phyloP scores from a whole-genome alignment of 1,284 basidiomycete species.

The Ganoderma lucidum region DNA sequence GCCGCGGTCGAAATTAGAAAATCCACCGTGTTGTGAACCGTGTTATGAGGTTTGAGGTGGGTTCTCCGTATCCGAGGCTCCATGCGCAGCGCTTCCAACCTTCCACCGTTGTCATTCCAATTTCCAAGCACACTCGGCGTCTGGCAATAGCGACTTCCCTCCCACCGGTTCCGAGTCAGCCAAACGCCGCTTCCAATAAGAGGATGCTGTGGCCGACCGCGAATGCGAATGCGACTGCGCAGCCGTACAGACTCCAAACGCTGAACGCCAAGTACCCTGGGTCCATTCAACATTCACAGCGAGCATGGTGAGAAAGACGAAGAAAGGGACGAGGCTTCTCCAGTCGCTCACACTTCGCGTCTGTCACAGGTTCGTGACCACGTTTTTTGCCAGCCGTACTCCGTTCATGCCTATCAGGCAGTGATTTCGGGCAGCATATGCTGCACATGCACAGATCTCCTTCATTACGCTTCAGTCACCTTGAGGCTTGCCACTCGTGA shows the following conservation, averaged over 20 bases:
- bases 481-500: constrained; percentile 6
- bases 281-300: background rate
- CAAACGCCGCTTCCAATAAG: background rate
- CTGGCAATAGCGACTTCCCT: background rate
- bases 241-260: background rate
- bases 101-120: background rate
- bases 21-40: background rate
- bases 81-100: background rate
- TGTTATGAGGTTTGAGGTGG: constrained; percentile 2
- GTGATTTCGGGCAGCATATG: constrained; percentile 5
- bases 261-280: background rate
- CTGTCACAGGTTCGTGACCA: constrained; percentile 23
- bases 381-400: constrained; percentile 8
- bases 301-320: background rate
- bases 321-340: background rate
- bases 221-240: background rate
- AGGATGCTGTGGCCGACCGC: background rate
- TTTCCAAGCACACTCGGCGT: background rate
- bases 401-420: background rate
- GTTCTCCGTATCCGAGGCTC: background rate
- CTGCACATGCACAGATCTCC: background rate
- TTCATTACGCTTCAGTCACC: background rate
- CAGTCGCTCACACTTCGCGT: constrained; percentile 11
- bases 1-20: constrained; percentile 6
- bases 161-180: background rate